These are phyloP conservation scores for Calendula officinalis DNA, from an alignment of 129 eudicot genomes.

Conservation along the genomic window DNA sequence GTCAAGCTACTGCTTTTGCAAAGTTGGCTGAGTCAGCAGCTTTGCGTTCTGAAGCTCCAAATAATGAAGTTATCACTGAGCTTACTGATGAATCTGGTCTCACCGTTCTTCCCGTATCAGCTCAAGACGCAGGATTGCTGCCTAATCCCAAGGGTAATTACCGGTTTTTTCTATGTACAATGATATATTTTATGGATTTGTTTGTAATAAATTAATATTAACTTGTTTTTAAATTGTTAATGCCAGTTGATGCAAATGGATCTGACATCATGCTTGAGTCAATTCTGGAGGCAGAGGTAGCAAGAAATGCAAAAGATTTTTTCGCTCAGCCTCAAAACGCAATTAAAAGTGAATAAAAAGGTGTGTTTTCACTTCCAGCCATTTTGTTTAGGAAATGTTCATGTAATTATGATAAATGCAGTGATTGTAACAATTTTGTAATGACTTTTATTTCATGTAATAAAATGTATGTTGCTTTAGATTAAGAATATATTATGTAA, in stretches of 20 bases:
- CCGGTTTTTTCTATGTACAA: neutral
- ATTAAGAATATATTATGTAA: no score
- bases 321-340: slow-evolving; percentile 56
- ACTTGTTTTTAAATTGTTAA: neutral
- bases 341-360: slow-evolving; percentile 40
- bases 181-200: neutral
- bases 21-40: slow-evolving; percentile 67
- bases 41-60: slow-evolving; percentile 28
- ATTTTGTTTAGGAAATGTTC: neutral
- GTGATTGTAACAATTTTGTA: no score
- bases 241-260: slow-evolving; percentile 63
- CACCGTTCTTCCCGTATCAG: slow-evolving; percentile 85
- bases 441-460: no score
- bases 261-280: slow-evolving; percentile 87
- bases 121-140: slow-evolving; percentile 77
- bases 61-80: slow-evolving; percentile 36
- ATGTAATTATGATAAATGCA: no score
- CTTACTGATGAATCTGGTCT: slow-evolving; percentile 74
- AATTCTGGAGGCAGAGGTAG: slow-evolving; percentile 77
- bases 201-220: neutral
- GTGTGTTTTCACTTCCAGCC: slow-evolving; percentile 12
- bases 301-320: slow-evolving; percentile 79
- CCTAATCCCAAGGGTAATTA: slow-evolving; percentile 64
- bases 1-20: slow-evolving; percentile 72
- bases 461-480: no score